Base-by-base conservation (phyloP, 345 rosid species). In the Heritiera littoralis region DNA sequence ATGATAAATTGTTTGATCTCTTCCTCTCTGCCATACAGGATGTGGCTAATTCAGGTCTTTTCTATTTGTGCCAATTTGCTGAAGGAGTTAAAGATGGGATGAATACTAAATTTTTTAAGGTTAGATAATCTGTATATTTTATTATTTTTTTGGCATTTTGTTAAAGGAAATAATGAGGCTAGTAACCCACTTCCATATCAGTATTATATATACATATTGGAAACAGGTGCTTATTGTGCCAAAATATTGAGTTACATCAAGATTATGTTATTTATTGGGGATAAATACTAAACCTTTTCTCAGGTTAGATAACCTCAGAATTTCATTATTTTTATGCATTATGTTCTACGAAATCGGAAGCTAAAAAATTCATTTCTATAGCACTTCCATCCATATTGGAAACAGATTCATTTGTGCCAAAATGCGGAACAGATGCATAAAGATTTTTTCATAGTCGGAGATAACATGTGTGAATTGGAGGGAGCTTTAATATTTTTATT, bases 31-130 rank as follows among this genome's bases (percentile, higher is more conserved):
- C 72, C 13, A 15, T 80, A 78, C 85, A 91, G 97, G 93, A 94
- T 81, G 84, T 87, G 67, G 85, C 95, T 65, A 89, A 91, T 82
- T 85, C 93, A 8, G 97, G 97, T 76, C 88, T 94, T 45, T 88
- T 86, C 89, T 89, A 91, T 83, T 85, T 94, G 8, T 94, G 97
- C 83, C 89, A 89, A 81, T 60, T 87, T 54, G 87, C 94, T 73
- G 95, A 74, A 81, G 88, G 91, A 83, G 76, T 90, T 78, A 87
- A 91, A 87, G 88, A 79, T 68, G 88, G 87, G 38, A 70, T 71
- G 70, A 79, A 83, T 63, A 40, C 85, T 70, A 87, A 82, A 84
- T 78, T 74, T 76, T 51, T 86, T 64, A 83, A 90, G 96, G 98
- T 94, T 71, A 80, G 83, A 67, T 58, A 72, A 56, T 68, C 13